Conservation (phyloP, 169 alveolate species). For the Eimeria sp. region DNA sequence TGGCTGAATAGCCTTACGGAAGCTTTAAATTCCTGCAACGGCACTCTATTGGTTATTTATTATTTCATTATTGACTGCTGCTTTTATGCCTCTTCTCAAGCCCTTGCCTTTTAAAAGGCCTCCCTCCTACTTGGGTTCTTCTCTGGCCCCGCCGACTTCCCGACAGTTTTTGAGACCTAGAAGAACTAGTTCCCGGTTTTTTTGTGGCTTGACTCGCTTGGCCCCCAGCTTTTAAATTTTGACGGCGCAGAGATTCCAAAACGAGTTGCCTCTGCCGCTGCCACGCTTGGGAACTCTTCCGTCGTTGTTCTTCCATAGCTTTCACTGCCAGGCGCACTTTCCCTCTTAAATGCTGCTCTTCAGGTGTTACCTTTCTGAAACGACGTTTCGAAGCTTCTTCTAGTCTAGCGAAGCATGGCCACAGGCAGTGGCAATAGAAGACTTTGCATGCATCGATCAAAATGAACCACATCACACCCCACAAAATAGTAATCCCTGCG, state of each 20-base stretch:
- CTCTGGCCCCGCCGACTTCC: constrained; percentile 25
- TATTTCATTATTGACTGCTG: not conserved
- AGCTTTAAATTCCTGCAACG: not conserved
- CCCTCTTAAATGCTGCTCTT: constrained; percentile 55
- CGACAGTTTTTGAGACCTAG: not conserved
- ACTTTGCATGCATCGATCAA: constrained; percentile 76
- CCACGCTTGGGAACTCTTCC: constrained; percentile 41
- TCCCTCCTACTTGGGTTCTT: constrained; percentile 17
- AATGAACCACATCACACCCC: constrained; percentile 75
- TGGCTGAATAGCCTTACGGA: not conserved
- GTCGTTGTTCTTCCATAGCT: constrained; percentile 59
- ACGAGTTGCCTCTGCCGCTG: constrained; percentile 56
- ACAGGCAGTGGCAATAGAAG: not conserved
- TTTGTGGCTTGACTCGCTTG: not conserved
- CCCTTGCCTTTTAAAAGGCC: constrained; percentile 37
- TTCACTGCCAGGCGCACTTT: constrained; percentile 56
- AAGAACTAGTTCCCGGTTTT: not conserved
- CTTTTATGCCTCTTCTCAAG: constrained; percentile 1
- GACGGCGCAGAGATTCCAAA: constrained; percentile 47
- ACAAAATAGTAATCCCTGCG: constrained; percentile 77
- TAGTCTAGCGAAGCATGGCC: constrained; percentile 31
- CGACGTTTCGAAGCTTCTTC: not conserved
- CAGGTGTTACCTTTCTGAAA: not conserved
- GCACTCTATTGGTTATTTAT: not conserved
- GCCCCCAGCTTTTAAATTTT: not conserved